phyloP scores from a whole-genome alignment of 2,329 filamentous ascomycete genomes.

The Stagonosporopsis tanaceti region DNA sequence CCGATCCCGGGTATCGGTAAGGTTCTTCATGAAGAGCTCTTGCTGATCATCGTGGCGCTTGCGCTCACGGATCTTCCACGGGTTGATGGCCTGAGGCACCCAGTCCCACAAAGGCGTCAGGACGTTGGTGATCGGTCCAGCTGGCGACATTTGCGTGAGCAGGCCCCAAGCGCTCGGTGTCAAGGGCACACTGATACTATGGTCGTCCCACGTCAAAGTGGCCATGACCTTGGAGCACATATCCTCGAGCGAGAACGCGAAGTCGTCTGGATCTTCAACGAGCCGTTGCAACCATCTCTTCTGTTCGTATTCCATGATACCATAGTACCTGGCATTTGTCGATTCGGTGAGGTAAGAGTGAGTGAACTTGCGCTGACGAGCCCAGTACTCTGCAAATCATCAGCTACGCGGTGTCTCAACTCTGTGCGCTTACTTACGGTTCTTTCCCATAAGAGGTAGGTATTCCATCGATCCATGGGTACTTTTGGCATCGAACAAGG shows the following conservation, averaged over 20 bases:
- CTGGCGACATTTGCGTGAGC: conserved; percentile 65
- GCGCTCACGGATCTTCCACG: conserved; percentile 62
- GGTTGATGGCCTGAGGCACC: conserved; percentile 59
- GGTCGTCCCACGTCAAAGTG: conserved; percentile 63
- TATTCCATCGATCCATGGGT: conserved; percentile 65
- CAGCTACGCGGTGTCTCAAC: conserved; percentile 3
- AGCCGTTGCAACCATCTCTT: conserved; percentile 62
- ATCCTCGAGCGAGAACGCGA: conserved; percentile 61
- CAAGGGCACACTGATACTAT: conserved; percentile 57
- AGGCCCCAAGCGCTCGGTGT: conserved; percentile 64
- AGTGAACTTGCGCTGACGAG: conserved; percentile 62
- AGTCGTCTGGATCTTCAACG: conserved; percentile 60
- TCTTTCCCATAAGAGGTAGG: conserved; percentile 64
- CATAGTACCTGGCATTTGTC: conserved; percentile 55
- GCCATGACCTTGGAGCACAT: conserved; percentile 67
- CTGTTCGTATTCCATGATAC: conserved; percentile 61
- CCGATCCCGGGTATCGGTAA: conserved; percentile 47
- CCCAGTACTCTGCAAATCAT: conserved; percentile 59
- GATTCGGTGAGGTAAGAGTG: conserved; percentile 61
- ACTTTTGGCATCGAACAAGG: conserved; percentile 63
- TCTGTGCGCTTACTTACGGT: conserved; percentile 52
- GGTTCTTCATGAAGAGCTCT: conserved; percentile 61
- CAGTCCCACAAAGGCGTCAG: conserved; percentile 62
- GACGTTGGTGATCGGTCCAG: conserved; percentile 65
- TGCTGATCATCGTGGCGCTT: conserved; percentile 63